Percentiles rank a stretch among this genome's conserved stretches.
Evolutionary conservation across 179 eudicot genomes (phyloP).

Genomic region (Silene vulgaris): DNA sequence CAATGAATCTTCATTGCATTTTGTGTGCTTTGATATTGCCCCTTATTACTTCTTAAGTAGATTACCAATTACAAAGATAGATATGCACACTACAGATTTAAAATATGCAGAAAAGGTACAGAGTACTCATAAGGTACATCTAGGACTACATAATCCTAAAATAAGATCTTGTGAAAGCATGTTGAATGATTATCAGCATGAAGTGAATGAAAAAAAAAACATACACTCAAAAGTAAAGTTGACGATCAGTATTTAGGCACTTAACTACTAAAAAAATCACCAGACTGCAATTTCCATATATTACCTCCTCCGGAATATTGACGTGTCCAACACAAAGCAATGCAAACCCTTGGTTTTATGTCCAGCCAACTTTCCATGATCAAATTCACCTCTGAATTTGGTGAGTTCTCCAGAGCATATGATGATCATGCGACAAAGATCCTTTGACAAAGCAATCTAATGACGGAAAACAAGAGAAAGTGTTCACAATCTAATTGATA

Average conservation of each 20-base stretch:
- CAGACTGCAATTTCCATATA: neutral
- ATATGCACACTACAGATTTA: neutral
- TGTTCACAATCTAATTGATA: neutral
- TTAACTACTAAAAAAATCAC: neutral
- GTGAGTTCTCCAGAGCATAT: conserved; percentile 63
- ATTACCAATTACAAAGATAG: neutral
- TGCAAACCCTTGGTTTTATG: conserved; percentile 44
- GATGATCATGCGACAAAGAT: conserved; percentile 68
- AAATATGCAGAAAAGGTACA: too few species aligned
- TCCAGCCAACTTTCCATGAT: conserved; percentile 29
- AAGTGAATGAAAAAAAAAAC: neutral
- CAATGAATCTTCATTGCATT: neutral
- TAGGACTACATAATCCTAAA: neutral
- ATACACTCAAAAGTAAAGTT: neutral
- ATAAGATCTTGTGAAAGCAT: neutral
- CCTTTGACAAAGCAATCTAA: conserved; percentile 86
- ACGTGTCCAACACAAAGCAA: conserved; percentile 76
- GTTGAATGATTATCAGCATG: neutral
- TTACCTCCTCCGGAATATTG: conserved; percentile 83
- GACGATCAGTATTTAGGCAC: neutral
- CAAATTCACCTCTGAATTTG: conserved; percentile 30
- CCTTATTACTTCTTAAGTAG: neutral
- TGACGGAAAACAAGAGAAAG: conserved; percentile 10
- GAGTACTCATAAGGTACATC: too few species aligned
- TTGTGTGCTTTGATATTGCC: neutral